These are phyloP conservation scores for Miscanthus sacchariflorus DNA, from an alignment of 202 grass and related monocot species.

Conservation along the genomic window DNA sequence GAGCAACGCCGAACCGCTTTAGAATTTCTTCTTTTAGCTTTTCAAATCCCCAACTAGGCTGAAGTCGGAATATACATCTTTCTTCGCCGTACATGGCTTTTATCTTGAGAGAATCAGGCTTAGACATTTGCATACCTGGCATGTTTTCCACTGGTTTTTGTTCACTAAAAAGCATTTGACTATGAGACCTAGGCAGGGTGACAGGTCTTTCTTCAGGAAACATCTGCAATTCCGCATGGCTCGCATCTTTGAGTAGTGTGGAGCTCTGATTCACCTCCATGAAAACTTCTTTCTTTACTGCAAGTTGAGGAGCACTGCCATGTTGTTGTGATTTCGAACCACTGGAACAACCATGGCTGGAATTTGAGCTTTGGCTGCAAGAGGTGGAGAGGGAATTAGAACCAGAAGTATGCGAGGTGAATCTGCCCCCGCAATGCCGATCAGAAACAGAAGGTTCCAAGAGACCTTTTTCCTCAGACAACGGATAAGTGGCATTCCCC, in stretches of 20 bases:
- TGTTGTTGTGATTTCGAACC: conserved; percentile 58
- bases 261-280: conserved; percentile 65
- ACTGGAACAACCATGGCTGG: conserved; percentile 65
- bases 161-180: conserved; percentile 55
- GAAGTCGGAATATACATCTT: conserved; percentile 82
- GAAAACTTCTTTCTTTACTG: conserved; percentile 57
- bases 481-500: conserved; percentile 41
- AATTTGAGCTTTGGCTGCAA: conserved; percentile 77
- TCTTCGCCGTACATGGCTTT: conserved; percentile 86
- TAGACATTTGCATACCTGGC: conserved; percentile 40
- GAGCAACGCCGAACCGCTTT: conserved; percentile 65
- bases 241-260: conserved; percentile 33
- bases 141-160: conserved; percentile 46
- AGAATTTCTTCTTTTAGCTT: conserved; percentile 79
- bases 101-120: conserved; percentile 69
- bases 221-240: conserved; percentile 41
- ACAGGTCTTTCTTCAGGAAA: conserved; percentile 51
- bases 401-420: conserved; percentile 55
- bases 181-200: conserved; percentile 39
- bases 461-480: conserved; percentile 63
- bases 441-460: conserved; percentile 51
- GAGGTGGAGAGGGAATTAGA: conserved; percentile 76
- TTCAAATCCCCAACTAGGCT: conserved; percentile 66
- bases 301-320: conserved; percentile 34
- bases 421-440: conserved; percentile 46